Evolutionary conservation across 331 rosid genomes (phyloP).

Genomic region (Quercus lobata): DNA sequence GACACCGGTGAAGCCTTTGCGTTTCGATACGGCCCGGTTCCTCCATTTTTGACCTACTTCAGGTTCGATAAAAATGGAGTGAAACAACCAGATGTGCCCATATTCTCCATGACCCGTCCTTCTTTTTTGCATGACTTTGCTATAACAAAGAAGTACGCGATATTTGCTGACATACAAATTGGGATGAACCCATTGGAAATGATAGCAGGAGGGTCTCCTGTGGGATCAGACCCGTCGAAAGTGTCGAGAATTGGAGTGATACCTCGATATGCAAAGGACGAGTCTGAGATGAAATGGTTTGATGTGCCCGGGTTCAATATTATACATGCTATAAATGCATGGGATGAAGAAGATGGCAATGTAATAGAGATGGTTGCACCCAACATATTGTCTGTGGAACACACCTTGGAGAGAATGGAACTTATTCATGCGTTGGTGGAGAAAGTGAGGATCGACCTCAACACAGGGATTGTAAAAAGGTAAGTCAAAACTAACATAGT

Average conservation of each 20-base stretch:
- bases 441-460: conserved; percentile 54
- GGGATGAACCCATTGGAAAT: conserved; percentile 71
- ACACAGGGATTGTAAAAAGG: conserved; percentile 51
- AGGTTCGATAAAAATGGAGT: conserved; percentile 42
- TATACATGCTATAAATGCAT: conserved; percentile 77
- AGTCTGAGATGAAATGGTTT: conserved; percentile 70
- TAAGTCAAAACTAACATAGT: too few relatives aligned
- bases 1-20: conserved; percentile 70
- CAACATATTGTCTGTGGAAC: conserved; percentile 69
- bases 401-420: conserved; percentile 72
- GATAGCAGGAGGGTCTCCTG: conserved; percentile 65
- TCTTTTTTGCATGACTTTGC: conserved; percentile 82
- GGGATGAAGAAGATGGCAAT: conserved; percentile 74
- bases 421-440: conserved; percentile 63
- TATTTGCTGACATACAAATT: conserved; percentile 68
- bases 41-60: conserved; percentile 78
- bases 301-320: conserved; percentile 79
- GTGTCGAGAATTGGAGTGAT: conserved; percentile 58
- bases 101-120: conserved; percentile 66
- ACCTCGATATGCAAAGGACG: conserved; percentile 66
- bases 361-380: conserved; percentile 71
- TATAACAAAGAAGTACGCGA: conserved; percentile 59
- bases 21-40: conserved; percentile 68
- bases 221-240: conserved; percentile 55
- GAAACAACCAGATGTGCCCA: conserved; percentile 58